Percentiles rank a stretch among this genome's conserved stretches.
Conservation (phyloP, 164 flowering plant species). For the Kingdonia uniflora region DNA sequence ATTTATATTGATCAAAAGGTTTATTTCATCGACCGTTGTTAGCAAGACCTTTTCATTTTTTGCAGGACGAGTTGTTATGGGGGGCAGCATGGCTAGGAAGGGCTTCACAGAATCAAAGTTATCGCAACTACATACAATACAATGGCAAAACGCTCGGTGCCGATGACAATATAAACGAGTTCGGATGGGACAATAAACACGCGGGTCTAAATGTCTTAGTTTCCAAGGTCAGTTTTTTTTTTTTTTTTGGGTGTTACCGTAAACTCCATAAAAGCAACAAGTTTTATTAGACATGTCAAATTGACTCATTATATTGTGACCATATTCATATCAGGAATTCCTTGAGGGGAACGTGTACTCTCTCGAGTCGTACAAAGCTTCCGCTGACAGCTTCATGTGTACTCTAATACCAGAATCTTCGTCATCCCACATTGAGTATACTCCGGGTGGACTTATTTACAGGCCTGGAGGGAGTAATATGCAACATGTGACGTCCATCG, state of each 20-base stretch:
- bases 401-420: slow-evolving; percentile 69
- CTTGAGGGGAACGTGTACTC: slow-evolving; percentile 45
- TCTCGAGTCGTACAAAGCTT: slow-evolving; percentile 65
- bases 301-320: too few species aligned
- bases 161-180: slow-evolving; percentile 75
- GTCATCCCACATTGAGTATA: slow-evolving; percentile 63
- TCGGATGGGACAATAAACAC: slow-evolving; percentile 97
- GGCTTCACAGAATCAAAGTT: slow-evolving; percentile 50
- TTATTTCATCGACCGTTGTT: too few species aligned
- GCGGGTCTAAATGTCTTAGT: slow-evolving; percentile 90
- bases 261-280: too few species aligned
- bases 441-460: slow-evolving; percentile 87
- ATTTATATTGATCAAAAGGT: too few species aligned
- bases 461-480: slow-evolving; percentile 91
- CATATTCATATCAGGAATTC: slow-evolving; percentile 45
- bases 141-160: slow-evolving; percentile 87
- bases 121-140: slow-evolving; percentile 56
- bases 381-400: slow-evolving; percentile 94
- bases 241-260: too few species aligned
- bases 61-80: slow-evolving; percentile 93
- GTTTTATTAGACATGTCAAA: too few species aligned
- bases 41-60: too few species aligned
- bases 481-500: slow-evolving; percentile 79
- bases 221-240: slow-evolving; percentile 60
- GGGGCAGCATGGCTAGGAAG: slow-evolving; percentile 96